Percentiles rank a stretch among this genome's conserved stretches.
Evolutionary conservation across 805 yeast genomes (phyloP).

Genomic region (Metschnikowia reukaufii): DNA sequence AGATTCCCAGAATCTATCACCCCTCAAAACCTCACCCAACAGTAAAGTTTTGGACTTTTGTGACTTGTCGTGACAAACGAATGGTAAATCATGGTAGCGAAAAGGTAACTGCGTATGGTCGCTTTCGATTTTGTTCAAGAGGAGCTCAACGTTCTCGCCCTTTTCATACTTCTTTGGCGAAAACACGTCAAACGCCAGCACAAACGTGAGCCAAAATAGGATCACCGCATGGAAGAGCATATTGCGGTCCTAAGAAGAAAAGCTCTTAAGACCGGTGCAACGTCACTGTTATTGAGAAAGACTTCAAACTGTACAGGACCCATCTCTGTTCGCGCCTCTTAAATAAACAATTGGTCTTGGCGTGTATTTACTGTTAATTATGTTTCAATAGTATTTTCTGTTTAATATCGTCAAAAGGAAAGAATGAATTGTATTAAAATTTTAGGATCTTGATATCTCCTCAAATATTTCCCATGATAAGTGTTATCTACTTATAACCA

Average conservation of each 20-base stretch:
- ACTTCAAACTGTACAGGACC: constrained; percentile 4
- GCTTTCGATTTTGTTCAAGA: constrained; percentile 77
- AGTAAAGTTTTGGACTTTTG: constrained; percentile 57
- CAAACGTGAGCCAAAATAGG: constrained; percentile 6
- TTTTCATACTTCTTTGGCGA: constrained; percentile 37
- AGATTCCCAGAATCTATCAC: constrained; percentile 77
- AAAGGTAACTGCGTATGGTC: constrained; percentile 75
- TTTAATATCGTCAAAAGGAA: no score
- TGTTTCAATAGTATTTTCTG: no score
- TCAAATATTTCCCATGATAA: no score
- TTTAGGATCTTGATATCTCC: no score
- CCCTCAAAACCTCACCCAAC: constrained; percentile 73
- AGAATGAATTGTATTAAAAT: no score
- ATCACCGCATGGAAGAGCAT: constrained; percentile 13
- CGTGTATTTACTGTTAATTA: no score
- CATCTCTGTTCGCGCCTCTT: background rate
- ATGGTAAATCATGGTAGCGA: constrained; percentile 74
- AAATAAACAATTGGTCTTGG: background rate
- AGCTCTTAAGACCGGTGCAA: background rate
- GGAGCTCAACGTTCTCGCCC: constrained; percentile 65
- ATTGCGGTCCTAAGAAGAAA: background rate
- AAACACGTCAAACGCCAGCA: constrained; percentile 22
- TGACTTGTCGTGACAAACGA: constrained; percentile 68
- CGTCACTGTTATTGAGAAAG: constrained; percentile 1
- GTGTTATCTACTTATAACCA: no score